phyloP scores from a whole-genome alignment of 2,329 filamentous ascomycete species.

The Colletotrichum zoysiae region DNA sequence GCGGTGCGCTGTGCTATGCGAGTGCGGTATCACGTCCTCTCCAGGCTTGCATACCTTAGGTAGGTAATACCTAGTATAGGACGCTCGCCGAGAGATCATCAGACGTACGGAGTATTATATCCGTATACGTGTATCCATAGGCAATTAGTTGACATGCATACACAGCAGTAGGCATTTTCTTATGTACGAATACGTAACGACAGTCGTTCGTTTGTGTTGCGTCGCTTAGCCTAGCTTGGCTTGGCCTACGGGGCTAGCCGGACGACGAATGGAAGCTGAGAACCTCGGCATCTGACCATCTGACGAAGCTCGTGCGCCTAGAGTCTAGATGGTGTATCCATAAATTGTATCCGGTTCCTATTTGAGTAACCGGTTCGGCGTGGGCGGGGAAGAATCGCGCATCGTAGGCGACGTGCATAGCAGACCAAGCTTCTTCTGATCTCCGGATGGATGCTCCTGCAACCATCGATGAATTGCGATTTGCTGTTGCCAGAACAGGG shows the following conservation, averaged over 20 bases:
- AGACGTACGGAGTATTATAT: background rate
- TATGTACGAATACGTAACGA: background rate
- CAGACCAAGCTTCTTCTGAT: background rate
- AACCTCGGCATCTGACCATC: slow-evolving; percentile 40
- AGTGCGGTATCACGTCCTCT: slow-evolving; percentile 13
- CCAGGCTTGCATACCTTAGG: background rate
- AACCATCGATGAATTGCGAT: slow-evolving; percentile 34
- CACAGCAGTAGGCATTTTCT: too few species aligned
- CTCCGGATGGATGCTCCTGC: background rate
- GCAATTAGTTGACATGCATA: too few species aligned
- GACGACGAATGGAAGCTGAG: slow-evolving; percentile 15
- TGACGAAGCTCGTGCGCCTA: slow-evolving; percentile 37
- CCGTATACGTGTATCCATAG: too few species aligned
- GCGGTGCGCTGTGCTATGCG: slow-evolving; percentile 1
- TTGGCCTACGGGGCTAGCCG: background rate
- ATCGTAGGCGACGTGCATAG: slow-evolving; percentile 5
- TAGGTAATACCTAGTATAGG: background rate
- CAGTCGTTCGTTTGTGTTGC: slow-evolving; percentile 21
- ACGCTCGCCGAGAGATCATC: background rate
- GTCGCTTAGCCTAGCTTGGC: slow-evolving; percentile 28
- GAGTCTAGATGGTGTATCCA: too few species aligned
- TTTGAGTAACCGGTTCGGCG: slow-evolving; percentile 17
- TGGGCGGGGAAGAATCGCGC: background rate
- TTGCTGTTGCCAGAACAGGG: slow-evolving; percentile 13
- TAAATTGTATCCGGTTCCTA: background rate